Percentiles rank a stretch among this genome's conserved stretches.
phyloP scores from a whole-genome alignment of 2,329 filamentous ascomycete genomes.

The Ophiostoma sp. region DNA sequence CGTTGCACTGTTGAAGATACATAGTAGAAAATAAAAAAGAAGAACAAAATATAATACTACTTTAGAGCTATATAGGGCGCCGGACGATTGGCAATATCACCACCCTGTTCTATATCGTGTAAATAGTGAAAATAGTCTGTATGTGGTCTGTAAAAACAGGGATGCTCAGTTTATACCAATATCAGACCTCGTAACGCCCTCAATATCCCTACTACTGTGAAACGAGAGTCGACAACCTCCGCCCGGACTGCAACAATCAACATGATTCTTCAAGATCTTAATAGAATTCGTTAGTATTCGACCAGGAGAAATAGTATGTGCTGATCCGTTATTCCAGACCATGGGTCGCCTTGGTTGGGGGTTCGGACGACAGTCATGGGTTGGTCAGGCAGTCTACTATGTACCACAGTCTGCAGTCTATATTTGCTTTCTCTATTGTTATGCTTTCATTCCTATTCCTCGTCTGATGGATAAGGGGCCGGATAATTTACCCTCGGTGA shows the following conservation, averaged over 20 bases:
- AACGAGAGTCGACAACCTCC: background rate
- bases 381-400: background rate
- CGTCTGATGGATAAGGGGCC: background rate
- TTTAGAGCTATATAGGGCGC: too few species aligned
- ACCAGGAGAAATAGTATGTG: background rate
- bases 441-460: background rate
- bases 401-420: background rate
- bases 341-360: background rate
- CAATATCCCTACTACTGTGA: background rate
- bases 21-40: background rate
- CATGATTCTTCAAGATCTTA: background rate
- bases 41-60: background rate
- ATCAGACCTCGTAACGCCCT: background rate
- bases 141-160: too few species aligned
- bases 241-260: background rate
- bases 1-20: background rate
- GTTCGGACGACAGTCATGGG: constrained; percentile 1
- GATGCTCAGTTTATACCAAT: background rate
- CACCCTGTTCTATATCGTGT: background rate
- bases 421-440: background rate
- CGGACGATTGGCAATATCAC: too few species aligned
- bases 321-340: background rate
- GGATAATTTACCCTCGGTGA: background rate
- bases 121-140: background rate
- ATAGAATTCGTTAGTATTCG: background rate